Conservation (phyloP, 768 basidiomycete species). For the Xerocomus brunneocitrinus region DNA sequence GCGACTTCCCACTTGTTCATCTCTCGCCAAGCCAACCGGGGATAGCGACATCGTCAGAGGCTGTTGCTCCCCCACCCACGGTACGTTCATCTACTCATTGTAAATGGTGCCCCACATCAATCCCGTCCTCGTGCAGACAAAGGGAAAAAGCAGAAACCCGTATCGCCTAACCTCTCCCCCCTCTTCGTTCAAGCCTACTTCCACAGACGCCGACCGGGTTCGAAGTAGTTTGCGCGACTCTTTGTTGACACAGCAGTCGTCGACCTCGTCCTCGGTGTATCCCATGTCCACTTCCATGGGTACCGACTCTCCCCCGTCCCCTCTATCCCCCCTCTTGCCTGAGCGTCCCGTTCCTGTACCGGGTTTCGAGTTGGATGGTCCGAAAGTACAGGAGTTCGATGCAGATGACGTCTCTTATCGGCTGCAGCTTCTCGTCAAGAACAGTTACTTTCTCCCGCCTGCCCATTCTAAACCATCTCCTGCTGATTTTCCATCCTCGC, state of each 20-base stretch:
- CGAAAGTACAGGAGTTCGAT: constrained; percentile 48
- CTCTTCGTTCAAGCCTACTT: constrained; percentile 29
- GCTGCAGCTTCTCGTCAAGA: constrained; percentile 76
- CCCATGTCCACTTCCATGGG: constrained; percentile 67
- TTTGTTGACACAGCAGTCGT: constrained; percentile 57
- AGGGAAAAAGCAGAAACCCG: constrained; percentile 33
- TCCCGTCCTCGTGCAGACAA: constrained; percentile 22
- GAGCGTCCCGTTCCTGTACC: constrained; percentile 40
- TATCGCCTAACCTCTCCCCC: constrained; percentile 35
- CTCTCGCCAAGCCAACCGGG: constrained; percentile 10
- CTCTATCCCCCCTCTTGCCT: constrained; percentile 49
- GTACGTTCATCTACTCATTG: constrained; percentile 18
- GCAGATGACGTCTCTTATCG: constrained; percentile 84
- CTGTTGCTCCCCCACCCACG: constrained; percentile 9
- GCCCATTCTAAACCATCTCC: constrained; percentile 79
- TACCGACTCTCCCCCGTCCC: constrained; percentile 61
- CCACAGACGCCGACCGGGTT: constrained; percentile 30
- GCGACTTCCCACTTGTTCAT: not conserved
- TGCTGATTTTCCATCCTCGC: constrained; percentile 50
- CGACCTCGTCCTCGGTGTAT: constrained; percentile 72
- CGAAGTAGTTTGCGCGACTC: constrained; percentile 58
- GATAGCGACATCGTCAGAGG: constrained; percentile 11
- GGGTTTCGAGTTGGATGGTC: constrained; percentile 46
- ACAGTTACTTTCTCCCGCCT: constrained; percentile 85
- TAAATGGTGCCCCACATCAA: constrained; percentile 17